These are phyloP conservation scores for Grifola frondosa DNA, from an alignment of 1,284 basidiomycete species.

Conservation along the genomic window DNA sequence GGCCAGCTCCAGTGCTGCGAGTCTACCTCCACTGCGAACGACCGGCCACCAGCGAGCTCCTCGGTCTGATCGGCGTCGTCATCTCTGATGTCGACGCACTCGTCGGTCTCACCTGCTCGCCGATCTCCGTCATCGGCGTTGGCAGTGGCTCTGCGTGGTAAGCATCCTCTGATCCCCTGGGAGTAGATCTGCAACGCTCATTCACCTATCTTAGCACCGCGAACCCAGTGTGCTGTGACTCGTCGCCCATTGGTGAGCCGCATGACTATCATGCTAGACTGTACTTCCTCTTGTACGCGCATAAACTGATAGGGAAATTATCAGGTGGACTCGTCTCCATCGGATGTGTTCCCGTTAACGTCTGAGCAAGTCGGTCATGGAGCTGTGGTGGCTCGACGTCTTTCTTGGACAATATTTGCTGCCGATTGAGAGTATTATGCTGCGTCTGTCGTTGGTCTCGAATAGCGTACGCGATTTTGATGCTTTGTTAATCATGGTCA, in stretches of 20 bases:
- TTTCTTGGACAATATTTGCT: not conserved
- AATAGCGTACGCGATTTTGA: too few relatives aligned
- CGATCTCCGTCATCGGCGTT: constrained; percentile 23
- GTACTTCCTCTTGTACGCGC: too few relatives aligned
- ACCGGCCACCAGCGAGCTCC: constrained; percentile 11
- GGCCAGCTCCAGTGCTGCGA: constrained; percentile 32
- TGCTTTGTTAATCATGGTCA: too few relatives aligned
- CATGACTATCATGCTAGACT: too few relatives aligned
- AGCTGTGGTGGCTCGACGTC: not conserved
- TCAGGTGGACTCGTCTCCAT: constrained; percentile 22
- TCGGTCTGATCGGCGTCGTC: constrained; percentile 20
- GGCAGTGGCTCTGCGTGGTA: constrained; percentile 26
- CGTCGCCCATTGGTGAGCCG: too few relatives aligned
- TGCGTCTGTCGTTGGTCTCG: too few relatives aligned
- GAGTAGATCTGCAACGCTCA: constrained; percentile 32
- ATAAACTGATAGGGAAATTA: not conserved
- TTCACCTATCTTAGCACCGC: constrained; percentile 3
- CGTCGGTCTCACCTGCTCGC: constrained; percentile 22
- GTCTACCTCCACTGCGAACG: constrained; percentile 12
- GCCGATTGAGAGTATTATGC: not conserved
- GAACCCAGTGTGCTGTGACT: constrained; percentile 14
- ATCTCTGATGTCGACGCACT: constrained; percentile 15
- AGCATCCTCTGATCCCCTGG: constrained; percentile 36
- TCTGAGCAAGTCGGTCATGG: constrained; percentile 6
- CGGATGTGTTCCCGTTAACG: constrained; percentile 22